Evolutionary conservation across 2,329 filamentous ascomycete genomes (phyloP), one percentile per base, ranked within the genome.

Genomic region (Alternaria gaisen): DNA sequence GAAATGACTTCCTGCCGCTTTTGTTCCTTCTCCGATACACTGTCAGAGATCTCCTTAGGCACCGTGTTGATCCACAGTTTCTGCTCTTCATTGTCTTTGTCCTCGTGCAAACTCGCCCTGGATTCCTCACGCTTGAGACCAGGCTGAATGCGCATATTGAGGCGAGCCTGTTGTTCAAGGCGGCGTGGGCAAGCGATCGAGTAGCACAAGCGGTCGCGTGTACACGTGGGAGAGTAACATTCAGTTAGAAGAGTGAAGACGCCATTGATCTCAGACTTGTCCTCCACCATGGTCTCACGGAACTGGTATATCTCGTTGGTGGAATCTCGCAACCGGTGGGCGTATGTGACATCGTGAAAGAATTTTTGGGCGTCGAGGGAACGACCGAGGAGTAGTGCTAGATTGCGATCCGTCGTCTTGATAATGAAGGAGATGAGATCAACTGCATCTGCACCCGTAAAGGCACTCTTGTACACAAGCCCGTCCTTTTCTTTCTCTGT

Each of bases 41-140:
- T 92, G 70, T 98, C 94, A 0, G 94, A 93, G 58, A 99, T 85
- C 77, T 98, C 95, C 78, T 97, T 95, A 1, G 94, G 92, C 36
- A 99, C 95, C 14, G 94, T 97, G 78, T 98, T 98, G 80, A 99
- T 99, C 95, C 95, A 99, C 38, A 99, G 86, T 80, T 98, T 98
- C 82, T 98, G 95, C 78, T 98, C 94, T 74, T 97, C 93, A 72
- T 94, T 90, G 72, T 95, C 90, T 60, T 94, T 91, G 65, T 95
- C 92, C 70, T 96, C 93, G 73, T 97, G 94, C 73, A 92, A 80
- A 81, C 88, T 95, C 75, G 84, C 84, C 68, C 88, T 85, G 6
- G 89, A 91, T 56, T 89, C 86, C 67, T 90, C 88, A 34, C 88
- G 83, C 77, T 91, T 92, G 70, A 99, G 83, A 60, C 94, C 94